These are phyloP conservation scores for Hypericum perforatum DNA, from an alignment of 345 rosid genomes.

Conservation along the genomic window DNA sequence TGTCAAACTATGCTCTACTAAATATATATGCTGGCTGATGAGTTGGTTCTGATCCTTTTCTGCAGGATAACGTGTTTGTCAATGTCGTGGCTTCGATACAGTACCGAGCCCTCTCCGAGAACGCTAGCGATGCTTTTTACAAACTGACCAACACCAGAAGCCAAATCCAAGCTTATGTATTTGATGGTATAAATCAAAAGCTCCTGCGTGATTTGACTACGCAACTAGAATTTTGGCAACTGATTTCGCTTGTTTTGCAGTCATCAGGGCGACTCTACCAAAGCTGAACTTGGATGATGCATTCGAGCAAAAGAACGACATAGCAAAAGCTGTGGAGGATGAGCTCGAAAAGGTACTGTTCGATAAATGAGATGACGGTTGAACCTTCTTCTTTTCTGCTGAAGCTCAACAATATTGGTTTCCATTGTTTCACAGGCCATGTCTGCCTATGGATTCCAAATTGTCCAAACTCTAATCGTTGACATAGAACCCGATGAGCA, in stretches of 20 bases:
- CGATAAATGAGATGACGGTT: neutral
- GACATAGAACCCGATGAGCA: slow-evolving; percentile 3
- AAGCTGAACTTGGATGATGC: neutral
- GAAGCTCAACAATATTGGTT: neutral
- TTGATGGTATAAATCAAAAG: no score
- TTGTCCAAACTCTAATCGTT: slow-evolving; percentile 1
- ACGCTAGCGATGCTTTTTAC: slow-evolving; percentile 47
- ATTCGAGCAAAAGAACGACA: slow-evolving; percentile 3
- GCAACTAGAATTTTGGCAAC: no score
- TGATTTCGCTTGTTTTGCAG: neutral
- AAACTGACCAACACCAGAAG: slow-evolving; percentile 43
- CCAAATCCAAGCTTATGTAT: slow-evolving; percentile 39
- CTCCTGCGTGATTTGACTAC: no score
- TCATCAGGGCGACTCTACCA: slow-evolving; percentile 1
- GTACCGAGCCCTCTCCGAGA: slow-evolving; percentile 15
- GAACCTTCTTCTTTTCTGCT: neutral
- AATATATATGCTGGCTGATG: neutral
- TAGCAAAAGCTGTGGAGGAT: slow-evolving; percentile 1
- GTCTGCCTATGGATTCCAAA: neutral
- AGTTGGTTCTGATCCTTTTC: neutral
- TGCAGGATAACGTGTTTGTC: slow-evolving; percentile 47
- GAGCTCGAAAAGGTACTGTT: slow-evolving; percentile 4
- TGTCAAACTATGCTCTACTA: neutral
- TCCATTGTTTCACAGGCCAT: neutral
- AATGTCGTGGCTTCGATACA: slow-evolving; percentile 38